phyloP scores from a whole-genome alignment of 768 basidiomycete genomes.

The Russula sp. region DNA sequence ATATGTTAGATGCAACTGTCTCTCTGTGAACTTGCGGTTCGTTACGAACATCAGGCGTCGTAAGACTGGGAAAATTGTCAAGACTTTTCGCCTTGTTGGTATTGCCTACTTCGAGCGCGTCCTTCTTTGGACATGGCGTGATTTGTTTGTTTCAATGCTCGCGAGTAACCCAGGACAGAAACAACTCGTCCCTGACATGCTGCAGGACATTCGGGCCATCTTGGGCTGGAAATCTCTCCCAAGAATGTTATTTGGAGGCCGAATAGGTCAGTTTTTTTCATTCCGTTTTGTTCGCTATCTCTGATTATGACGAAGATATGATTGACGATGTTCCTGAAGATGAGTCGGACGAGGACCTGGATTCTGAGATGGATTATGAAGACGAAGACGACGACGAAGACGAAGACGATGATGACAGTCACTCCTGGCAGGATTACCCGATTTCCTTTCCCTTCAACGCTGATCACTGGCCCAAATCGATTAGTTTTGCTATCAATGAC shows the following conservation, averaged over 20 bases:
- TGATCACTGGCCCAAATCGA: slow-evolving; percentile 49
- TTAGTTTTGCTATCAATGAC: slow-evolving; percentile 42
- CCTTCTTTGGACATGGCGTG: slow-evolving; percentile 67
- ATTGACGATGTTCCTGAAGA: not conserved
- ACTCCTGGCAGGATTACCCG: slow-evolving; percentile 19
- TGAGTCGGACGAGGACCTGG: not conserved
- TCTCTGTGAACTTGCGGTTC: slow-evolving; percentile 47
- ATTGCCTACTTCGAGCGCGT: slow-evolving; percentile 46
- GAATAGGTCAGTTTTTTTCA: slow-evolving; percentile 37
- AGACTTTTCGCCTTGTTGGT: slow-evolving; percentile 49
- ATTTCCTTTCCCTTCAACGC: slow-evolving; percentile 41
- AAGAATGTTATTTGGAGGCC: slow-evolving; percentile 54
- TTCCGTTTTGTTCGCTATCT: slow-evolving; percentile 22
- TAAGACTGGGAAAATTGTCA: slow-evolving; percentile 46
- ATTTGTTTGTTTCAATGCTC: slow-evolving; percentile 58
- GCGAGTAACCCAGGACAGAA: slow-evolving; percentile 38
- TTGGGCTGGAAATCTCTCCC: slow-evolving; percentile 54
- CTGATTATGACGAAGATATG: slow-evolving; percentile 8
- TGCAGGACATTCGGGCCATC: slow-evolving; percentile 54
- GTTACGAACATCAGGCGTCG: slow-evolving; percentile 44
- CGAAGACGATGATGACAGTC: not conserved
- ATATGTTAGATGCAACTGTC: slow-evolving; percentile 52
- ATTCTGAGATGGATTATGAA: slow-evolving; percentile 8
- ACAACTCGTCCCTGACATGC: slow-evolving; percentile 48
- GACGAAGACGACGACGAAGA: not conserved